Base-by-base conservation (phyloP, 495 filamentous ascomycete genomes). In the Lasiosphaeris hirsuta region DNA sequence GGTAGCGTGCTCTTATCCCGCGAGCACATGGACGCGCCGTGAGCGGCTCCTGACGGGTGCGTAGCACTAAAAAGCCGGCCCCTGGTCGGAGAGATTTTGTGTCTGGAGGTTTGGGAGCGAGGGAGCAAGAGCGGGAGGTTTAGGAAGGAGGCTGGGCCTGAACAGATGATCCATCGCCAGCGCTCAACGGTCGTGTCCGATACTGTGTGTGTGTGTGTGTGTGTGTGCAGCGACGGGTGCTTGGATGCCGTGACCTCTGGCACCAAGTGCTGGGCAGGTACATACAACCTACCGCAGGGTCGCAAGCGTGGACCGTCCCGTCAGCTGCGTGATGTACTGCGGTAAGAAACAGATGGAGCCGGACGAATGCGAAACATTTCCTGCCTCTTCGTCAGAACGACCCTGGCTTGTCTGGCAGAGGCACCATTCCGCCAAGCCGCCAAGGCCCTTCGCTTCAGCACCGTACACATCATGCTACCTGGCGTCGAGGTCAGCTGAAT, bases 321-420 rank as follows among this genome's bases (percentile, higher is more conserved):
- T 61, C 54, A 56, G 51, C 54, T 54, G 55, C 54, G 56, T 40
- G 60, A 59, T 47, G 56, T 35, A 48, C 14, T 30, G 40, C 36
- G 49, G 57, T 50, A 51, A 58, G 54, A 61, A 59, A 55, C 45
- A 43, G 51, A 58, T 55, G 62, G 43, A 38, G 58, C 51, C 44
- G 47, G 48, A 59, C 45, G 44, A 56, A 63, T 60, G 61, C 61
- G 53, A 63, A 57, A 60, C 47, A 59, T 63, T 60, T 60, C 46
- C 46, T 54, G 53, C 52, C 59, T 46, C 23, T 23, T 53, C 48
- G 17, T 46, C 57, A 51, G 43, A 59, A 34, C n/a, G 34, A 56
- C 51, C 56, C 54, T 19, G 5, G 23, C 23, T 30, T 30, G 23
- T 30, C 23, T 30, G 13, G 43, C 30, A 23, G 33, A 50, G 47